Evolutionary conservation across 768 basidiomycete genomes (phyloP), one percentile per base, ranked within the genome.

Genomic region (Xerocomellus amylosporus): DNA sequence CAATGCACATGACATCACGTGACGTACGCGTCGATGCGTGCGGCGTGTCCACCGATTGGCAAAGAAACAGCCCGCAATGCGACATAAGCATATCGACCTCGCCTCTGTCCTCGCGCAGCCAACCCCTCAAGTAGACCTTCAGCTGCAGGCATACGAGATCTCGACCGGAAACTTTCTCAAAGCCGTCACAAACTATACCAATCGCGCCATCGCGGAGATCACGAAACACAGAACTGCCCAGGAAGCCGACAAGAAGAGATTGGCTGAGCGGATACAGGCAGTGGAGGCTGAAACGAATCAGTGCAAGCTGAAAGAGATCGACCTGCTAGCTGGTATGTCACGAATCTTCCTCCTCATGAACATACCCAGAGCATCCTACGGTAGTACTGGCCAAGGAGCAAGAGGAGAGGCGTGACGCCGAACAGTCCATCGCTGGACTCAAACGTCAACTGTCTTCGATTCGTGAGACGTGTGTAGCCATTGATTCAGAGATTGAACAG

Each of bases 281-380:
- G 75, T 84, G 0, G 88, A 93, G 66, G 63, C 74, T 0, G 87
- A 92, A 69, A 93, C 81, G 2, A 85, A 82, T 50, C 75, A 84
- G 41, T 92, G 88, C 72, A 89, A 92, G 60, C 66, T 88, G 48
- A 80, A 77, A 62, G 93, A 94, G 71, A 86, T 91, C 30, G 86
- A 90, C 48, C 78, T 95, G 51, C 78, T 91, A 3, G 80, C 82
- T 52, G 81, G 92, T 93, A 68, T n/a, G 82, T 74, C 15, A 33
- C 33, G 51, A 19, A 22, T 26, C 60, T 5, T 38, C 9, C n/a
- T 34, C 8, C 5, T 17, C 17, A 34, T 45, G 14, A n/a, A 42
- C 37, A 22, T 12, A 42, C 26, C 24, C 6, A 34, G 38, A 41
- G 8, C 15, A 30, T 30, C 13, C n/a, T n/a, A n/a, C n/a, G n/a